Base-by-base conservation (phyloP, 306 rosid genomes). In the Cajanus cajan region DNA sequence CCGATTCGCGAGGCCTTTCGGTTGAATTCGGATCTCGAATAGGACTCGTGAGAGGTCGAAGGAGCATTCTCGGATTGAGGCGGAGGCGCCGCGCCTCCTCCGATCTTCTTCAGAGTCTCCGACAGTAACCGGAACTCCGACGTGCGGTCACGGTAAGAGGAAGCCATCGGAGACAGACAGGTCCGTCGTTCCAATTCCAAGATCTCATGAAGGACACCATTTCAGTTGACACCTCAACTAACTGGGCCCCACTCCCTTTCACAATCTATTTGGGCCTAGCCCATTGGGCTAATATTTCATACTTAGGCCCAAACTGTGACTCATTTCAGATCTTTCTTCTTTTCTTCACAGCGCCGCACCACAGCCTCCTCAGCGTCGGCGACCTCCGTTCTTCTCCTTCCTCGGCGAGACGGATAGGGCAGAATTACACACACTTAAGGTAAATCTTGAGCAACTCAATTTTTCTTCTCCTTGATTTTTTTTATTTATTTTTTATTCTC, bases 71-170 rank as follows among this genome's bases (percentile, higher is more conserved):
- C 88, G 13, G 82, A 34, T 37, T 75, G 90, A 63, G 54, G n/a
- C 11, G 45, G 61, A 21, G 77, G 39, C 10, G 68, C 4, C 12
- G 84, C 6, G 87, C 47, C 58, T 55, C 82, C 89, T n/a, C 88
- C 94, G 58, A 80, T 82, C 85, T 88, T 94, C 86, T 88, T 90
- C 45, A 94, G 88, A 36, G 97, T 89, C 61, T 86, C 85, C 63
- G 92, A 52, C 22, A 94, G 87, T 7, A 93, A 90, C 62, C 86
- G 91, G 83, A 94, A 94, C 92, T 94, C 97, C 62, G 88, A 80
- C 48, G 98, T 94, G 77, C 97, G 98, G 82, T 93, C 98, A 22
- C 96, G 88, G 87, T 73, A 93, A 11, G 83, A 66, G 75, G 93
- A 85, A 54, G 90, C 89, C 97, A 94, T 93, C 19, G 70, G 45